These are phyloP conservation scores for grape (Vitis vinifera) DNA, from an alignment of 164 flowering plant genomes.

Conservation along the genomic window DNA sequence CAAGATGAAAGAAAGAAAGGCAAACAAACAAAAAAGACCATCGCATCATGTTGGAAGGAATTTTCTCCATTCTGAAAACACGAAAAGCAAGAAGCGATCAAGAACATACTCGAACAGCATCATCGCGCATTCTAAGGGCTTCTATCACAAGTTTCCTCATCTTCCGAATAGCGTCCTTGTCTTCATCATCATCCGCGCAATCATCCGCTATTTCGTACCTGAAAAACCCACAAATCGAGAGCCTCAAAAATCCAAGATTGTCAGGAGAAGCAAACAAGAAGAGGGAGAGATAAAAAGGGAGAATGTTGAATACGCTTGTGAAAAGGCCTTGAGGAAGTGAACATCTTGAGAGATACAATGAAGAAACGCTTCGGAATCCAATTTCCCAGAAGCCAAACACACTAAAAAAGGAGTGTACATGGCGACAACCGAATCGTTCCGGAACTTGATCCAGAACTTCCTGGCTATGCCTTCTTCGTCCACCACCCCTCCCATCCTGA, in stretches of 20 bases:
- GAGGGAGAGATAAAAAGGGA: not conserved
- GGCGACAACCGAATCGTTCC: constrained; percentile 12
- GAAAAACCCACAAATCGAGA: too few relatives aligned
- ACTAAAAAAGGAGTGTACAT: constrained; percentile 69
- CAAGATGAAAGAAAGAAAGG: too few relatives aligned
- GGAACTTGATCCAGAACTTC: constrained; percentile 17
- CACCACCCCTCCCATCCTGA: not conserved
- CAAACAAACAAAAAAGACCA: too few relatives aligned
- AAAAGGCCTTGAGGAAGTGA: constrained; percentile 49
- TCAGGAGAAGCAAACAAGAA: too few relatives aligned
- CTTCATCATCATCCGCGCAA: constrained; percentile 25
- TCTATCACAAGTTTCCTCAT: constrained; percentile 6
- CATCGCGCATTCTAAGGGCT: constrained; percentile 5
- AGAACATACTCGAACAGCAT: constrained; percentile 17
- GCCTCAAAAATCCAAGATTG: not conserved
- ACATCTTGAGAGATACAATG: constrained; percentile 77
- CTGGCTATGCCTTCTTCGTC: constrained; percentile 20
- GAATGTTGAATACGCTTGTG: too few relatives aligned
- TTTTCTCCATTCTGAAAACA: too few relatives aligned
- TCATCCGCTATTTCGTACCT: constrained; percentile 50
- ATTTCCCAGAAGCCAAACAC: constrained; percentile 67
- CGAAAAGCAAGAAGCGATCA: not conserved
- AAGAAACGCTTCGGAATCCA: constrained; percentile 58
- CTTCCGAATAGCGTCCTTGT: constrained; percentile 9
- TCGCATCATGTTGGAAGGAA: too few relatives aligned